Base-by-base conservation (phyloP, 805 yeast genomes). In the Maudiozyma saulgeensis region DNA sequence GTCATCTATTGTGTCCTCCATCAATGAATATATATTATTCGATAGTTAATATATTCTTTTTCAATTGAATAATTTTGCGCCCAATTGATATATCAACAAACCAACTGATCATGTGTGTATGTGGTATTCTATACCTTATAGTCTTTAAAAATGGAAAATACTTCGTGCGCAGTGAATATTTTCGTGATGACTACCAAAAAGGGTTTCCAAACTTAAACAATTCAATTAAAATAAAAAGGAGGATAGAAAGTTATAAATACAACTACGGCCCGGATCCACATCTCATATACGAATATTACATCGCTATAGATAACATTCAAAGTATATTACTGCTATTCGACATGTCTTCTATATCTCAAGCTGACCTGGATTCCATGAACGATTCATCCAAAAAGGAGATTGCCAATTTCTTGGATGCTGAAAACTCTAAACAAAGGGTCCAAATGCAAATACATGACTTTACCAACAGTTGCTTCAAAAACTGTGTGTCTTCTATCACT, bases 381-480 rank as follows among this genome's bases (percentile, higher is more conserved):
- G 91, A 83, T 35, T 51, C 74, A 28, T 78, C 93, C 43, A 81
- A 84, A 66, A 77, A 80, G 61, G 95, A 88, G 54, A 80, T 89
- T 46, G 73, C 81, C 58, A 74, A 76, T 49, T 89, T 87, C 71
- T 72, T 89, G 45, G 95, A 88, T 63, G 70, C 83, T 13, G 96
- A 90, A 69, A 83, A 84, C 63, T 78, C 93, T 54, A 87, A 86
- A 71, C 82, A 91, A 49, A 87, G 88, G 69, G 87, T 90, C 31
- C 96, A 88, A 67, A 76, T 78, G 71, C 80, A 95, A 34, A 85
- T 90, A 52, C 96, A 90, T 66, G 79, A 76, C 60, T 88, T 87
- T 77, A 89, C 96, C 26, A 90, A 88, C 63, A 75, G 83, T 74
- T 90, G 98, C 66, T 90, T 88, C 76, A 86, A 84, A 65, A 85